Evolutionary conservation across 345 rosid genomes (phyloP), one percentile per base, ranked within the genome.

Genomic region (Ceriops decandra): DNA sequence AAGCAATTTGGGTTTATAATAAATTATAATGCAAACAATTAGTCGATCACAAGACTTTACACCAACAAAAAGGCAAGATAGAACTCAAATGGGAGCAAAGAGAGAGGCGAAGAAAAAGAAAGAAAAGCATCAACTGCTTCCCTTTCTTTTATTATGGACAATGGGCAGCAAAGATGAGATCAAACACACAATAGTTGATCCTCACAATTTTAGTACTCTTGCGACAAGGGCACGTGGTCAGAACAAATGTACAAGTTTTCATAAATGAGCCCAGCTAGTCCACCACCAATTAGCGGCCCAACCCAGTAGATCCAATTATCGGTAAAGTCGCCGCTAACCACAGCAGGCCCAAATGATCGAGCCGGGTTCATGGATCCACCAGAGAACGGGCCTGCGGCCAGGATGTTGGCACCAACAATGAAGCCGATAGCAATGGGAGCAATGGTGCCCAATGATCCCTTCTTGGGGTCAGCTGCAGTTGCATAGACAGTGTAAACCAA

Each of bases 281-380:
- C 98, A 62, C 96, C 98, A 0, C 98, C 98, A 21, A 90, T 2
- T 11, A 92, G 91, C 26, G 96, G 95, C 6, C 96, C 96, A 22
- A 81, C 92, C 98, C 96, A 92, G 72, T 92, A 90, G 84, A 90
- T 85, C 92, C 92, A 92, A 74, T 88, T 89, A 77, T 84, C 97
- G 4, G 80, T 81, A 88, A 82, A 93, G 76, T 93, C 84, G 2
- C 97, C 96, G 1, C 92, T 90, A 2, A 72, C 91, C 36, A 93
- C 95, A 0, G 97, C 97, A 1, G 96, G 98, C 46, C 98, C 98
- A 30, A 93, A 93, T 27, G 98, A 91, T 6, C 96, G 92, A 20
- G 97, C 98, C 0, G 98, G 96, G 88, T 93, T 93, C 98, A 91
- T 93, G 58, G 98, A 90, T 21, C 96, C 97, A 24, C 96, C 97